Base-by-base conservation (phyloP, 2,329 filamentous ascomycete species). In the Colletotrichum echinochloae region DNA sequence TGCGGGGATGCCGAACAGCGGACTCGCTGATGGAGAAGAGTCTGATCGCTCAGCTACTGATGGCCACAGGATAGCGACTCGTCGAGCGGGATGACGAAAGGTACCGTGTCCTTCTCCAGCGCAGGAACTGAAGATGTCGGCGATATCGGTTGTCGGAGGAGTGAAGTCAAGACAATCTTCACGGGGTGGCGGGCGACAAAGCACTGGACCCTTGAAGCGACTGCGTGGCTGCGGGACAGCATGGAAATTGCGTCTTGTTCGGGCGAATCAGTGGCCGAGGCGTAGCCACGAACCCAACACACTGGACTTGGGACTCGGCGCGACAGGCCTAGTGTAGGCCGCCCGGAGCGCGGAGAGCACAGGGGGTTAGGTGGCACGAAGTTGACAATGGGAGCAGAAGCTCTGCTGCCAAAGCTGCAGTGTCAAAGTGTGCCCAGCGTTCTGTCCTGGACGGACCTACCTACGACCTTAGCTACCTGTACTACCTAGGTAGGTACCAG, bases 201-300 rank as follows among this genome's bases (percentile, higher is more conserved):
- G 49, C 60, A 44, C 46, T 54, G 65, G 52, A 52, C 64, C 57
- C 64, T 67, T 51, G 67, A 44, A 35, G 63, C 28, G 28, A 52
- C 64, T 51, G 65, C n/a, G 64, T 35, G 56, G 56, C 64, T 35
- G 51, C 62, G 57, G 57, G 59, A 70, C 30, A 48, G 52, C n/a
- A 51, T 46, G 49, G 51, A 67, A 61, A 62, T 69, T 65, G 60
- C 52, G 66, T 62, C 64, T 59, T 60, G 57, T 39, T 54, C 62
- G 61, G 70, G 61, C 70, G 67, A 72, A 72, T 72, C 70, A 72
- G 54, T 63, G 44, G 51, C 57, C 61, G 62, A 60, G 61, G 59
- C 63, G 67, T 46, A 52, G 55, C 70, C 70, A 72, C 70, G 67
- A 72, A 60, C 66, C 59, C 60, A 60, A 54, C 20, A 20, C 12